Percentiles rank a stretch among this genome's conserved stretches.
Conservation (phyloP, 805 yeast genomes). For the Cyberlindnera americana region DNA sequence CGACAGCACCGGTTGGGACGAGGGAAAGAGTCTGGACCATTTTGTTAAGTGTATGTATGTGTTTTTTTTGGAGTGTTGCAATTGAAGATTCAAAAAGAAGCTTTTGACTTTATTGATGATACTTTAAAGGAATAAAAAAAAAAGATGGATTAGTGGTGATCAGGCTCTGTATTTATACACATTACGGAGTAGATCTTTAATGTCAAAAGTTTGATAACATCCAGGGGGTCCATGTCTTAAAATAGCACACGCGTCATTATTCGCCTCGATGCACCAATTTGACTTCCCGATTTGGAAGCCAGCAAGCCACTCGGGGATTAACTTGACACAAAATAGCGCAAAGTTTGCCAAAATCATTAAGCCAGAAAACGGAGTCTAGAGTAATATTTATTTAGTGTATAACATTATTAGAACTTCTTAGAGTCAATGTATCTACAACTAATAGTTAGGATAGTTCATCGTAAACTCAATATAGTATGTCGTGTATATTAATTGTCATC, state of each 20-base stretch:
- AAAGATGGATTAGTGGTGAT: neutral
- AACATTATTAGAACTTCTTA: no score
- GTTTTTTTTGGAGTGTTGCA: neutral
- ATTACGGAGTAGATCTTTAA: no score
- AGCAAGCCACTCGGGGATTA: neutral
- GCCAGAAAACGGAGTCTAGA: no score
- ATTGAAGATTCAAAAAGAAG: neutral
- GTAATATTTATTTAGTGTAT: no score
- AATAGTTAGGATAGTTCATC: no score
- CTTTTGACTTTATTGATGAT: neutral
- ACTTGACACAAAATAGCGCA: slow-evolving; percentile 1
- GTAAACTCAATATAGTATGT: no score
- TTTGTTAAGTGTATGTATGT: slow-evolving; percentile 5
- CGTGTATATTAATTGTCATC: no score
- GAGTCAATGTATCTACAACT: no score
- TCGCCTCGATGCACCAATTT: no score
- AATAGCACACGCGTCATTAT: slow-evolving; percentile 1
- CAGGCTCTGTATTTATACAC: slow-evolving; percentile 2
- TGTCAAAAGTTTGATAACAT: slow-evolving; percentile 1
- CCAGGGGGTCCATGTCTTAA: neutral
- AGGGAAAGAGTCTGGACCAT: slow-evolving; percentile 25
- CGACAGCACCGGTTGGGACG: slow-evolving; percentile 29
- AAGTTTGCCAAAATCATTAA: no score
- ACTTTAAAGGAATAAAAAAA: neutral
- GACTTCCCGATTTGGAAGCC: slow-evolving; percentile 2